Conservation (phyloP, 139 green algal genomes). For the Diplosphaera chodatii region DNA sequence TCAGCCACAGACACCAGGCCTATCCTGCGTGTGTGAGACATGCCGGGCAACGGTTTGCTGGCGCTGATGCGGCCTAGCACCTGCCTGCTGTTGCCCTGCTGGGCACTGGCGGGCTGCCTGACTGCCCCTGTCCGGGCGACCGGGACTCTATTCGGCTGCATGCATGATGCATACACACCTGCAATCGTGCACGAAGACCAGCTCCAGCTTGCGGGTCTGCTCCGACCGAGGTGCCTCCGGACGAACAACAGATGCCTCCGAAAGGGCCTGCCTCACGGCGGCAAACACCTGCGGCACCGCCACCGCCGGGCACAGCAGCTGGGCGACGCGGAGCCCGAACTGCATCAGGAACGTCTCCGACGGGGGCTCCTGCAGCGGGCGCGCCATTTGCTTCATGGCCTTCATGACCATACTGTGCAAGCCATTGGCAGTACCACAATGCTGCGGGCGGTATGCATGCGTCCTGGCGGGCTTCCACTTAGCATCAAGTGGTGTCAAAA, state of each 20-base stretch:
- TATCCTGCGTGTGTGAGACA: too few relatives aligned
- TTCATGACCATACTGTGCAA: too few relatives aligned
- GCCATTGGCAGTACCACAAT: too few relatives aligned
- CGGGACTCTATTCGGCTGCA: too few relatives aligned
- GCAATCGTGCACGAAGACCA: constrained; percentile 25
- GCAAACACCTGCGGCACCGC: constrained; percentile 5
- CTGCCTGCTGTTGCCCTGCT: background rate
- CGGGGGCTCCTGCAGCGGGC: background rate
- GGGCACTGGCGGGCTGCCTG: background rate
- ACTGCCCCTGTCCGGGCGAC: background rate
- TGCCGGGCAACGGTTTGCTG: too few relatives aligned
- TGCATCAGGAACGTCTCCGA: constrained; percentile 9
- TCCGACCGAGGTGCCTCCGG: background rate
- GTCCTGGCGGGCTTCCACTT: too few relatives aligned
- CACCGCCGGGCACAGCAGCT: constrained; percentile 6
- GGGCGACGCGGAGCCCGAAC: constrained; percentile 9
- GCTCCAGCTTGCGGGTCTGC: constrained; percentile 6
- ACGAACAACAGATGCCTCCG: background rate
- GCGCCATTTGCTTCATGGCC: too few relatives aligned
- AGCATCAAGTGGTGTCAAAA: too few relatives aligned
- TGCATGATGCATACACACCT: background rate
- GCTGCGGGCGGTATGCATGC: too few relatives aligned
- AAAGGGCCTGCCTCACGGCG: constrained; percentile 6
- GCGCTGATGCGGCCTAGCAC: too few relatives aligned
- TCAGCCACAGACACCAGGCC: too few relatives aligned